Conservation (phyloP, 1,284 basidiomycete species). For the Calocybe gambosa region DNA sequence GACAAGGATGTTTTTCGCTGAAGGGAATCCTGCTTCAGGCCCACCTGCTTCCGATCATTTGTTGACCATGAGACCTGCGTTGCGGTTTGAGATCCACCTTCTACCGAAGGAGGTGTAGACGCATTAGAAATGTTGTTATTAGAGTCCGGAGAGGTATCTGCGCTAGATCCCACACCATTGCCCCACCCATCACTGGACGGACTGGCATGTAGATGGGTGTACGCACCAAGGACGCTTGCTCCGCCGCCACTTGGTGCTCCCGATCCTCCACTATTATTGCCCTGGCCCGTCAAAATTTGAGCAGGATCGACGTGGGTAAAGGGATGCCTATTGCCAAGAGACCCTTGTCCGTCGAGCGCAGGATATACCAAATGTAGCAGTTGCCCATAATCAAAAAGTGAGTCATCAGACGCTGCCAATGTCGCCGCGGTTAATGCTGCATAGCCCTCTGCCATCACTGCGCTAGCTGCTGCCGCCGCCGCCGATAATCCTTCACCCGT, state of each 20-base stretch:
- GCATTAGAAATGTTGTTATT: slow-evolving; percentile 53
- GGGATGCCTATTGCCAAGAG: slow-evolving; percentile 36
- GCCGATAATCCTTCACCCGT: slow-evolving; percentile 50
- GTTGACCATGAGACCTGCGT: slow-evolving; percentile 16
- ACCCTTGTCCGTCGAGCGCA: slow-evolving; percentile 35
- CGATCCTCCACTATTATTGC: slow-evolving; percentile 17
- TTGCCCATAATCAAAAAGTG: slow-evolving; percentile 51
- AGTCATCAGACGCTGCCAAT: slow-evolving; percentile 45
- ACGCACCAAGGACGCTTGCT: slow-evolving; percentile 29
- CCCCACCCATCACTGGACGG: slow-evolving; percentile 78
- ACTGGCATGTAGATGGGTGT: slow-evolving; percentile 59
- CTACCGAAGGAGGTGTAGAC: slow-evolving; percentile 63
- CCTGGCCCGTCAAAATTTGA: slow-evolving; percentile 64
- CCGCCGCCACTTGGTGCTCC: slow-evolving; percentile 14
- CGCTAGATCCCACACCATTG: slow-evolving; percentile 56
- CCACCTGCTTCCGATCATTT: slow-evolving; percentile 47
- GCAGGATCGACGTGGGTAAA: slow-evolving; percentile 87
- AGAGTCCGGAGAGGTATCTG: slow-evolving; percentile 73
- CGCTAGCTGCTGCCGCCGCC: slow-evolving; percentile 56
- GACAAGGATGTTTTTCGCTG: slow-evolving; percentile 49
- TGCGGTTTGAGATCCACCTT: slow-evolving; percentile 32
- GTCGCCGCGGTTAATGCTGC: slow-evolving; percentile 53
- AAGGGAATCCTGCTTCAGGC: slow-evolving; percentile 49
- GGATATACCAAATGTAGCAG: slow-evolving; percentile 61
- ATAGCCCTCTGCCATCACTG: slow-evolving; percentile 63